A percentile compares a stretch with the other conserved stretches of the same genome.
These are phyloP conservation scores for Limnanthes douglasii DNA, from an alignment of 345 rosid genomes.

Conservation along the genomic window DNA sequence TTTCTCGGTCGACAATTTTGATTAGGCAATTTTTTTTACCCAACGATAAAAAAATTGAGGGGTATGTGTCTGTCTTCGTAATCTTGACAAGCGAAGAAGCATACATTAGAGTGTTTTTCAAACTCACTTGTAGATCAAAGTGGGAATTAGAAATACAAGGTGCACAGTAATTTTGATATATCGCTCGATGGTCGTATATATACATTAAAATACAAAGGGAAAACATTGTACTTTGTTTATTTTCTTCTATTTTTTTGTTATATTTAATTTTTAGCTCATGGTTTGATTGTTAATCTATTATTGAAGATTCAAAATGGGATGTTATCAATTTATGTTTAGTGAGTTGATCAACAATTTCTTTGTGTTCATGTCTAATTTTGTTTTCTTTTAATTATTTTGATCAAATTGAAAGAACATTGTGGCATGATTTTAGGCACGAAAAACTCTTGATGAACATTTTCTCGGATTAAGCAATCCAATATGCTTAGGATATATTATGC, in stretches of 20 bases:
- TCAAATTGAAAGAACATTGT: too few species aligned
- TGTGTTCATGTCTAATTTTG: too few species aligned
- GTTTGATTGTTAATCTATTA: background rate
- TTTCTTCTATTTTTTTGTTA: background rate
- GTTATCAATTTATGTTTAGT: too few species aligned
- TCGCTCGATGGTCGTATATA: constrained; percentile 93
- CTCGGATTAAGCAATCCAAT: too few species aligned
- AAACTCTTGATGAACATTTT: too few species aligned
- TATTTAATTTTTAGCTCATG: background rate
- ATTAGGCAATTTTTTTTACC: constrained; percentile 92
- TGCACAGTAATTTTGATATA: constrained; percentile 86
- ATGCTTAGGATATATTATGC: too few species aligned
- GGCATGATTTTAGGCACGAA: too few species aligned
- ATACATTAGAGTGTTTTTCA: constrained; percentile 88
- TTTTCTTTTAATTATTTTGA: too few species aligned
- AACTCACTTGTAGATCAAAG: constrained; percentile 87
- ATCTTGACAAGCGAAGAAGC: constrained; percentile 77
- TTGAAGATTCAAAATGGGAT: too few species aligned
- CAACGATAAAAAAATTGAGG: constrained; percentile 77
- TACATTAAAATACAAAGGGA: constrained; percentile 63
- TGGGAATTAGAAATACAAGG: constrained; percentile 76
- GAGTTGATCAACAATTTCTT: too few species aligned
- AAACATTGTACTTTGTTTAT: constrained; percentile 67
- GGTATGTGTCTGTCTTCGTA: constrained; percentile 79
- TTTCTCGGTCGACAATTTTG: constrained; percentile 75